These are phyloP conservation scores for Azolla pinnata DNA, from an alignment of 75 land plant genomes.

Conservation along the genomic window DNA sequence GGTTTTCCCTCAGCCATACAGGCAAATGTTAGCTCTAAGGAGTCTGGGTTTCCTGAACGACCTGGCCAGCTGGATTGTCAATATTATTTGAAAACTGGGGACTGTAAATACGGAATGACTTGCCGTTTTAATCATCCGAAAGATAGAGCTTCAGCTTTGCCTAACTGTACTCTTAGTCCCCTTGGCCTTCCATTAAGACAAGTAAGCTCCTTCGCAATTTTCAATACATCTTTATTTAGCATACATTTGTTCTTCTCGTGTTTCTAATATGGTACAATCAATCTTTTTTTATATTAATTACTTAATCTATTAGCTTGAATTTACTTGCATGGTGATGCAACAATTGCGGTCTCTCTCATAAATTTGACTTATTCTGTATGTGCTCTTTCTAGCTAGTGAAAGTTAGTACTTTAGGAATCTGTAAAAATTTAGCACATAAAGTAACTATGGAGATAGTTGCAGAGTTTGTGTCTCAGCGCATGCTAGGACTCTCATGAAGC, in stretches of 20 bases:
- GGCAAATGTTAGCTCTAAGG: conserved; percentile 27
- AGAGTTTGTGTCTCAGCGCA: no score
- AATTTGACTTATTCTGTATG: no score
- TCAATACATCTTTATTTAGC: background rate
- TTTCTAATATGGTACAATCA: no score
- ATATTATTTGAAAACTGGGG: conserved; percentile 98
- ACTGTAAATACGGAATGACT: conserved; percentile 89
- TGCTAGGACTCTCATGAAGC: no score
- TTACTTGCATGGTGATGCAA: no score
- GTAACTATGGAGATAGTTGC: no score
- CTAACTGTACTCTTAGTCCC: conserved; percentile 66
- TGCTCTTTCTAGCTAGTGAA: no score
- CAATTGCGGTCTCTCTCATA: no score
- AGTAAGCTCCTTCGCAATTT: conserved; percentile 39
- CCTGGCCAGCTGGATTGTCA: conserved; percentile 92
- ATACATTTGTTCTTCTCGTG: background rate
- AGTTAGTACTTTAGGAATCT: no score
- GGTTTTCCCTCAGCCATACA: conserved; percentile 49
- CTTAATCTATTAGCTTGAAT: no score
- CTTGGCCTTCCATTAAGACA: conserved; percentile 90
- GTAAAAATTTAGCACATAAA: no score
- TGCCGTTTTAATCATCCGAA: conserved; percentile 94
- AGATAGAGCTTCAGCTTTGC: conserved; percentile 61
- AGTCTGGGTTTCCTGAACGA: conserved; percentile 66
- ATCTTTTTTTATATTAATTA: no score